These are phyloP conservation scores for Ophiostoma sp. DNA, from an alignment of 2,329 filamentous ascomycete genomes.

Conservation along the genomic window DNA sequence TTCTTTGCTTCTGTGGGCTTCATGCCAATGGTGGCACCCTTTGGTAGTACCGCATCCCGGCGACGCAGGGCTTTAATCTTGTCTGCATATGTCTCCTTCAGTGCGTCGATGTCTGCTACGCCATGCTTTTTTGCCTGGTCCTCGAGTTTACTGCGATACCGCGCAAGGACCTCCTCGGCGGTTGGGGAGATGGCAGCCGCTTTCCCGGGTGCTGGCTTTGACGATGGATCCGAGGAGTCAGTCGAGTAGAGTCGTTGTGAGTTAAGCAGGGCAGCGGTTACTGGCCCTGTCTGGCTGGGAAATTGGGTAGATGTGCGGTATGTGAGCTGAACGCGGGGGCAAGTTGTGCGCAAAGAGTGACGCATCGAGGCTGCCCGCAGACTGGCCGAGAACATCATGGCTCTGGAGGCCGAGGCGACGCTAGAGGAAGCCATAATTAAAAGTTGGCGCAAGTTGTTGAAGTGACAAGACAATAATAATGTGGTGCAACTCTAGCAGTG, in stretches of 20 bases:
- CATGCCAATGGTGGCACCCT: slow-evolving; percentile 23
- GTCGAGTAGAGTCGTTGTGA: neutral
- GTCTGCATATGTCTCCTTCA: slow-evolving; percentile 78
- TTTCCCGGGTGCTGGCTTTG: neutral
- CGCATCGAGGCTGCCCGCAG: slow-evolving; percentile 3
- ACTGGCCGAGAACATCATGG: neutral
- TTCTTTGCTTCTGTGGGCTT: neutral
- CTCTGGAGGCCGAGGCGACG: neutral
- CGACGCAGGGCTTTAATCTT: slow-evolving; percentile 70
- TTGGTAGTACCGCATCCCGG: slow-evolving; percentile 52
- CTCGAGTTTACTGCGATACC: slow-evolving; percentile 81
- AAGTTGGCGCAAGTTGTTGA: neutral
- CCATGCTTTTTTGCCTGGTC: slow-evolving; percentile 72
- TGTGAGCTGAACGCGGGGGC: slow-evolving; percentile 1
- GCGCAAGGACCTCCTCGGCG: slow-evolving; percentile 62
- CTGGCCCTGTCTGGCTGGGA: neutral
- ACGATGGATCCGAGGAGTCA: neutral
- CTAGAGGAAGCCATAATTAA: neutral
- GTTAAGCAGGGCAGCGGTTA: neutral
- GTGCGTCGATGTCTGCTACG: slow-evolving; percentile 62
- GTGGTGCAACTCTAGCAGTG: neutral
- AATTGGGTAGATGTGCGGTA: neutral
- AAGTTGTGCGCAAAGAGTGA: neutral
- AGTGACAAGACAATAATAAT: neutral
- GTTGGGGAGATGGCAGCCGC: neutral